phyloP scores from a whole-genome alignment of 139 green algal species.

The Spirogloea muscicola region DNA sequence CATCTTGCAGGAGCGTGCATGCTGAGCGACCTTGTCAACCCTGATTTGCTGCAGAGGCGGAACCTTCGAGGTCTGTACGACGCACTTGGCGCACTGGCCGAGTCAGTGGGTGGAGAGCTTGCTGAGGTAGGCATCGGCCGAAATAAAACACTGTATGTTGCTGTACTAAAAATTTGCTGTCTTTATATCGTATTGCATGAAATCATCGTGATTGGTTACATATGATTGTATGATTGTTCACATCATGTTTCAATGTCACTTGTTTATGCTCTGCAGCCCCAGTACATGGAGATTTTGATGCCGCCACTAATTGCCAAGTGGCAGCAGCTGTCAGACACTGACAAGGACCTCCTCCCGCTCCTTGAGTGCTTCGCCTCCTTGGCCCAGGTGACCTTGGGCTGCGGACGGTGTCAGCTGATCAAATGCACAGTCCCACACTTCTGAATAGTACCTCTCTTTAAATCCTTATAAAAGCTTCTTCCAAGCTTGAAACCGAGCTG shows the following conservation, averaged over 20 bases:
- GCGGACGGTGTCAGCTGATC: no score
- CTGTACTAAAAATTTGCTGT: no score
- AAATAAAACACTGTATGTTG: no score
- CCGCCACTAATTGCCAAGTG: constrained; percentile 55
- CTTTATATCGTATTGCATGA: background rate
- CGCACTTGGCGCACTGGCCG: constrained; percentile 67
- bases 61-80: constrained; percentile 85
- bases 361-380: constrained; percentile 77
- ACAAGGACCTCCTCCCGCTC: constrained; percentile 73
- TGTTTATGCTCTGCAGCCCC: constrained; percentile 20
- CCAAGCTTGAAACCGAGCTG: no score
- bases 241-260: no score
- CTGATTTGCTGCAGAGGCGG: constrained; percentile 46
- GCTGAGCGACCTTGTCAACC: no score
- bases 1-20: no score
- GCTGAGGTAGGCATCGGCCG: constrained; percentile 31
- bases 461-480: no score
- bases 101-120: constrained; percentile 52
- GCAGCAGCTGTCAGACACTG: constrained; percentile 53
- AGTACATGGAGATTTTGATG: constrained; percentile 48
- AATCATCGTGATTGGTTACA: no score
- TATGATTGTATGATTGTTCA: no score
- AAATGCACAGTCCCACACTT: no score
- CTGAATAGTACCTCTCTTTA: no score
- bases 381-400: constrained; percentile 43